These are phyloP conservation scores for Alternaria gansuensis DNA, from an alignment of 2,329 filamentous ascomycete genomes.

Conservation along the genomic window DNA sequence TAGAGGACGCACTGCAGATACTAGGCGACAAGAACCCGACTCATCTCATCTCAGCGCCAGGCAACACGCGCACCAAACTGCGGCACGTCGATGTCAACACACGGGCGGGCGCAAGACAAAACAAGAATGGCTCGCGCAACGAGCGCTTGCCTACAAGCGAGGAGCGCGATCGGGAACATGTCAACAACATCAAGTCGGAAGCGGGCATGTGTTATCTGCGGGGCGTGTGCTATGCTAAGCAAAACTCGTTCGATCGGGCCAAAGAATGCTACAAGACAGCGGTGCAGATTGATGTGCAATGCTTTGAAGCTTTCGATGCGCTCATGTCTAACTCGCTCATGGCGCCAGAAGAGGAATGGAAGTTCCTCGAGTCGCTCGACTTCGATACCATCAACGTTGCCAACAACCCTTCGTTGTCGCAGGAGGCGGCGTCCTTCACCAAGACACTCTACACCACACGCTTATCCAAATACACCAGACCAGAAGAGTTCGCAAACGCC, in stretches of 20 bases:
- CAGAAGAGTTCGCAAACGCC: conserved; percentile 80
- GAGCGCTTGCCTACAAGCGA: conserved; percentile 67
- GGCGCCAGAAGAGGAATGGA: conserved; percentile 87
- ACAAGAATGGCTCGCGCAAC: conserved; percentile 57
- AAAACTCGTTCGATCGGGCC: conserved; percentile 95
- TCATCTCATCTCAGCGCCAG: conserved; percentile 77
- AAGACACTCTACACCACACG: conserved; percentile 96
- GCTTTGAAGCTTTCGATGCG: conserved; percentile 97
- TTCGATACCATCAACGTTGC: conserved; percentile 81
- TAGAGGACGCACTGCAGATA: conserved; percentile 84
- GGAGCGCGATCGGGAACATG: conserved; percentile 73
- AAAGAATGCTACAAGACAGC: conserved; percentile 99
- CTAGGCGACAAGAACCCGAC: conserved; percentile 94
- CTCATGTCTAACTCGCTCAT: conserved; percentile 96
- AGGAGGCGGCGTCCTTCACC: conserved; percentile 92
- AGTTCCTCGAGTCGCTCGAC: conserved; percentile 85
- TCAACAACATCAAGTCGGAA: conserved; percentile 82
- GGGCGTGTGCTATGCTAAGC: conserved; percentile 93
- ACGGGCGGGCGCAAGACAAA: conserved; percentile 58
- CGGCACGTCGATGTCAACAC: conserved; percentile 68
- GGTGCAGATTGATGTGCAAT: conserved; percentile 95
- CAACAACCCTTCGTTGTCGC: conserved; percentile 72
- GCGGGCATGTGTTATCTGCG: conserved; percentile 97
- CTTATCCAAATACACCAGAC: conserved; percentile 93
- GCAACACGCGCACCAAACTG: conserved; percentile 73